A percentile compares a stretch with the other conserved stretches of the same genome.
Conservation (phyloP, 2,329 filamentous ascomycete genomes). For the Pseudogymnoascus sp. region DNA sequence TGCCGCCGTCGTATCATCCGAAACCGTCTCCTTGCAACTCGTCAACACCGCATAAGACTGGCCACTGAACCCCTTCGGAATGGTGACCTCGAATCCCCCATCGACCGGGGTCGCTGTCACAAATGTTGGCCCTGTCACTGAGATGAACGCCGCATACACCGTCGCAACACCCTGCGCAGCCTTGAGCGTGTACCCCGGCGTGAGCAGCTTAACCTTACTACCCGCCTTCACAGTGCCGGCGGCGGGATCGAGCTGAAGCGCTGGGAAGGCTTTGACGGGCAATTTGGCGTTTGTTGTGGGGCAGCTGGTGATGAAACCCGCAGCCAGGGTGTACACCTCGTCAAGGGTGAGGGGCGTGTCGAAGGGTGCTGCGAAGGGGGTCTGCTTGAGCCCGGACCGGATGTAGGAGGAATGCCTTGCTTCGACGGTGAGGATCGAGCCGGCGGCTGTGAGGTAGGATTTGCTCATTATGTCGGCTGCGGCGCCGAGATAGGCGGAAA, state of each 20-base stretch:
- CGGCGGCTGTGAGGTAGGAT: slow-evolving; percentile 52
- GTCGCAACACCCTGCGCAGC: slow-evolving; percentile 18
- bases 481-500: slow-evolving; percentile 54
- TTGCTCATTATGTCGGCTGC: slow-evolving; percentile 50
- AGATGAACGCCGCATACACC: slow-evolving; percentile 33
- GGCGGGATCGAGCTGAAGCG: slow-evolving; percentile 30
- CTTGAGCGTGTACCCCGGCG: slow-evolving; percentile 20
- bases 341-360: slow-evolving; percentile 51
- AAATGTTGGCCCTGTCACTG: slow-evolving; percentile 33
- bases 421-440: slow-evolving; percentile 56
- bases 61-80: slow-evolving; percentile 31
- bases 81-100: slow-evolving; percentile 23
- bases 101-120: slow-evolving; percentile 20
- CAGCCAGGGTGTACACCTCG: slow-evolving; percentile 56
- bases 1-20: slow-evolving; percentile 31
- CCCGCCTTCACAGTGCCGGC: slow-evolving; percentile 20
- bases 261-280: slow-evolving; percentile 53
- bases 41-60: slow-evolving; percentile 35
- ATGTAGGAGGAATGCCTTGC: slow-evolving; percentile 57
- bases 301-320: slow-evolving; percentile 51
- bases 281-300: slow-evolving; percentile 44
- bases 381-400: slow-evolving; percentile 40
- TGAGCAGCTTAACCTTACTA: slow-evolving; percentile 22
- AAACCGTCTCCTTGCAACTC: slow-evolving; percentile 27
- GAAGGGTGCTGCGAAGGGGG: slow-evolving; percentile 51